Conservation (phyloP, 1,284 basidiomycete genomes). For the Waitea zeae region DNA sequence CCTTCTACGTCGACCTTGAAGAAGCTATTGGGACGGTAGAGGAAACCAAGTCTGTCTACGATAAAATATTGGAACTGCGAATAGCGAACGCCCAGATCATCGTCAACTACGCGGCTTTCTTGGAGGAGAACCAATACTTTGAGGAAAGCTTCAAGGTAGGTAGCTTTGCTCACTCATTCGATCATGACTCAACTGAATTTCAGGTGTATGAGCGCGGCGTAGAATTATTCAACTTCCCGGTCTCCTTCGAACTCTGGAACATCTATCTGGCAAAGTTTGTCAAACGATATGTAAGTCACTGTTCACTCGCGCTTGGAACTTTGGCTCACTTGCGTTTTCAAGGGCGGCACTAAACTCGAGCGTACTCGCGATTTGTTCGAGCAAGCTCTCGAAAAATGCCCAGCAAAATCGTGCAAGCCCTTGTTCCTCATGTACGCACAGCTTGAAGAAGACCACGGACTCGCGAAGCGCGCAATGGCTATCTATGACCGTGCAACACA, state of each 20-base stretch:
- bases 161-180: slow-evolving; percentile 22
- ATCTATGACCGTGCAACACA: slow-evolving; percentile 89
- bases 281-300: slow-evolving; percentile 75
- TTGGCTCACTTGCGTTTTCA: slow-evolving; percentile 4
- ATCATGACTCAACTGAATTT: slow-evolving; percentile 16
- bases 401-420: slow-evolving; percentile 86
- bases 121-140: slow-evolving; percentile 96
- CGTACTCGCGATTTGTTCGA: slow-evolving; percentile 94
- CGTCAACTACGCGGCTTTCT: slow-evolving; percentile 92
- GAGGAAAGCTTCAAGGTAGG: slow-evolving; percentile 99
- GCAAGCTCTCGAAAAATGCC: slow-evolving; percentile 94
- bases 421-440: slow-evolving; percentile 92
- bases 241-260: slow-evolving; percentile 99
- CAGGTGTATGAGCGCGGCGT: slow-evolving; percentile 97
- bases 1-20: slow-evolving; percentile 94
- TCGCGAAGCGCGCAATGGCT: slow-evolving; percentile 92
- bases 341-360: slow-evolving; percentile 90
- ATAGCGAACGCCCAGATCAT: slow-evolving; percentile 99
- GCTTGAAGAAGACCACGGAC: slow-evolving; percentile 87
- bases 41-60: slow-evolving; percentile 84
- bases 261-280: slow-evolving; percentile 96
- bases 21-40: slow-evolving; percentile 93
- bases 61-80: slow-evolving; percentile 91
- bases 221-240: slow-evolving; percentile 94
- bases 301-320: not conserved